phyloP scores from a whole-genome alignment of 1,284 basidiomycete genomes.

The Cryptococcus sp. region DNA sequence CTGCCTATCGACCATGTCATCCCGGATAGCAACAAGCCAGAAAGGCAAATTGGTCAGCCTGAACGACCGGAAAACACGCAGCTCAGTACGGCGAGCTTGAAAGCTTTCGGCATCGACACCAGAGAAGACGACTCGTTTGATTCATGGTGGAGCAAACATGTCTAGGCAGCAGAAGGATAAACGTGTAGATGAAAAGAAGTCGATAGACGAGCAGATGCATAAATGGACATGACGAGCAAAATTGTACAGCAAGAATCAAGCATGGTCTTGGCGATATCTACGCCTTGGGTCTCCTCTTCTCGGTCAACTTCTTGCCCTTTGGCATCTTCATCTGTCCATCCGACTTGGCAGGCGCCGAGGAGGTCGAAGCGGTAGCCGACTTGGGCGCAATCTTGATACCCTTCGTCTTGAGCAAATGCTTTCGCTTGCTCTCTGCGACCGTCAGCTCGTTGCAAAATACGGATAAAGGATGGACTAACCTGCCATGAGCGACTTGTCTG shows the following conservation, averaged over 20 bases:
- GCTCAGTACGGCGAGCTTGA: conserved; percentile 30
- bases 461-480: conserved; percentile 25
- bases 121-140: conserved; percentile 33
- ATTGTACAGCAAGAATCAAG: background rate
- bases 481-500: conserved; percentile 44
- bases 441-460: conserved; percentile 5
- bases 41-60: conserved; percentile 27
- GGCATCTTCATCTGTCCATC: conserved; percentile 23
- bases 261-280: background rate
- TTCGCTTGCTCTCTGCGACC: conserved; percentile 44
- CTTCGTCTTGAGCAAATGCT: conserved; percentile 48
- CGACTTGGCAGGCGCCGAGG: conserved; percentile 4
- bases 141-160: conserved; percentile 34
- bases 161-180: background rate
- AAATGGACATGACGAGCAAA: background rate
- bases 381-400: conserved; percentile 48
- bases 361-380: conserved; percentile 30
- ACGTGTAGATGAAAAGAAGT: too few relatives aligned
- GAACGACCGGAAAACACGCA: conserved; percentile 45
- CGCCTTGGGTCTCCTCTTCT: conserved; percentile 21
- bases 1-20: conserved; percentile 38
- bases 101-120: conserved; percentile 34
- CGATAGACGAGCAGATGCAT: background rate
- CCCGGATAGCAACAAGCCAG: conserved; percentile 32
- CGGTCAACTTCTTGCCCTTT: conserved; percentile 36